Conservation (phyloP, 2,329 filamentous ascomycete species). For the Davidsoniella eucalypti region DNA sequence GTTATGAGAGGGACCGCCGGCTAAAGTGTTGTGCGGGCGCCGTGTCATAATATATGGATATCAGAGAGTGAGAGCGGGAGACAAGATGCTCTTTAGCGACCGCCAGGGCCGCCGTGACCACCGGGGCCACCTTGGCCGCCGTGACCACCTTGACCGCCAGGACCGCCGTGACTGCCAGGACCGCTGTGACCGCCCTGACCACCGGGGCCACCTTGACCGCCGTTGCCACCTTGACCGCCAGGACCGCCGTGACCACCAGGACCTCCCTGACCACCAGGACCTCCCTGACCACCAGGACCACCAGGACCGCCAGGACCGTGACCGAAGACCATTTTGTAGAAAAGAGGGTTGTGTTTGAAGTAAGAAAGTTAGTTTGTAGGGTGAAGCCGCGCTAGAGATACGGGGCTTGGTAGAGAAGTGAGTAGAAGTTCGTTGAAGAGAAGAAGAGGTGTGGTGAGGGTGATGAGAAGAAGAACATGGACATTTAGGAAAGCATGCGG, state of each 20-base stretch:
- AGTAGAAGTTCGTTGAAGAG: neutral
- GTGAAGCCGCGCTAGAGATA: neutral
- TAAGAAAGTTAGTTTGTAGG: neutral
- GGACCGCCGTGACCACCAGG: neutral
- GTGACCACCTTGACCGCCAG: neutral
- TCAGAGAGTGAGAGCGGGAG: neutral
- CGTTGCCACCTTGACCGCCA: neutral
- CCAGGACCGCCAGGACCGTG: conserved; percentile 7
- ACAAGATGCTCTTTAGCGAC: neutral
- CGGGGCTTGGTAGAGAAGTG: neutral
- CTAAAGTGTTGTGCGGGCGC: neutral
- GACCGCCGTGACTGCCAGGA: neutral
- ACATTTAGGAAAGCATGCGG: neutral
- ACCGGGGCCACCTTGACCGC: conserved; percentile 1
- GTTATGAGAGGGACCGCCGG: neutral
- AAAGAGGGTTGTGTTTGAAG: neutral
- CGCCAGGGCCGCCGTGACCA: conserved; percentile 5
- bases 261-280: no score
- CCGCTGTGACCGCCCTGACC: neutral
- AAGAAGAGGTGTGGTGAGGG: neutral
- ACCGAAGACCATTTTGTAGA: conserved; percentile 9
- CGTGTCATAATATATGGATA: neutral
- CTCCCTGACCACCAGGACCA: no score
- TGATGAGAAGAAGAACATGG: neutral
- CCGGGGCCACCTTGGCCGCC: neutral